Percentiles rank a stretch among this genome's conserved stretches.
Evolutionary conservation across 805 yeast species (phyloP).

Genomic region (Candida arabinofermentans): DNA sequence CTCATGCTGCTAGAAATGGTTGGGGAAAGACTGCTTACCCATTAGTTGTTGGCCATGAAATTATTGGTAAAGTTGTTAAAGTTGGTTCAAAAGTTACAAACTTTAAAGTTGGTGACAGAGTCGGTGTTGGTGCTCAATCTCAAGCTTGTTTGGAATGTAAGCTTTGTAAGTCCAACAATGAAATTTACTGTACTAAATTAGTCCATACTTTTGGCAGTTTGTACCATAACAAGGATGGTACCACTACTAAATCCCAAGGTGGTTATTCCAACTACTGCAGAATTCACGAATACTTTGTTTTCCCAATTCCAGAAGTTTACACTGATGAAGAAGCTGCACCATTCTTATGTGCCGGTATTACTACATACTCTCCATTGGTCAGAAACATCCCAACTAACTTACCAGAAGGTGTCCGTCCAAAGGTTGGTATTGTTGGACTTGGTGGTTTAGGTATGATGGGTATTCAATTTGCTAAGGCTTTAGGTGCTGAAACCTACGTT

Average conservation of each 20-base stretch:
- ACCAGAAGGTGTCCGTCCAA: slow-evolving; percentile 32
- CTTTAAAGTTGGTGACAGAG: slow-evolving; percentile 65
- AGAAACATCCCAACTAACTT: slow-evolving; percentile 34
- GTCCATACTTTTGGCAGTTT: slow-evolving; percentile 34
- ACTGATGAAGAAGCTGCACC: slow-evolving; percentile 61
- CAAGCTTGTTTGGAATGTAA: slow-evolving; percentile 59
- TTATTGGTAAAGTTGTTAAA: slow-evolving; percentile 54
- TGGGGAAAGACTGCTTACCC: slow-evolving; percentile 42
- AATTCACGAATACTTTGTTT: slow-evolving; percentile 57
- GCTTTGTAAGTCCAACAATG: slow-evolving; percentile 52
- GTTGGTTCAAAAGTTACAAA: slow-evolving; percentile 54
- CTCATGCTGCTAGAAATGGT: slow-evolving; percentile 44
- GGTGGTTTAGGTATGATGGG: slow-evolving; percentile 70
- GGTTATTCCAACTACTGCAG: slow-evolving; percentile 68
- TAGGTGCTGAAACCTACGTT: slow-evolving; percentile 62
- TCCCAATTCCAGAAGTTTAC: slow-evolving; percentile 57
- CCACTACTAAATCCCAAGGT: slow-evolving; percentile 43
- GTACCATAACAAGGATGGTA: slow-evolving; percentile 27
- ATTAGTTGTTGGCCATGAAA: slow-evolving; percentile 57
- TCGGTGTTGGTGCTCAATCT: slow-evolving; percentile 75
- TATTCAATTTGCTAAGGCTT: slow-evolving; percentile 53
- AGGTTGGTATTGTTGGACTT: slow-evolving; percentile 62
- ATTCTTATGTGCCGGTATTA: slow-evolving; percentile 73
- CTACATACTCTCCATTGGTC: slow-evolving; percentile 64
- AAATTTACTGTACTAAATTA: slow-evolving; percentile 35